Conservation (phyloP, 2,329 filamentous ascomycete genomes). For the Colletotrichum sp. region DNA sequence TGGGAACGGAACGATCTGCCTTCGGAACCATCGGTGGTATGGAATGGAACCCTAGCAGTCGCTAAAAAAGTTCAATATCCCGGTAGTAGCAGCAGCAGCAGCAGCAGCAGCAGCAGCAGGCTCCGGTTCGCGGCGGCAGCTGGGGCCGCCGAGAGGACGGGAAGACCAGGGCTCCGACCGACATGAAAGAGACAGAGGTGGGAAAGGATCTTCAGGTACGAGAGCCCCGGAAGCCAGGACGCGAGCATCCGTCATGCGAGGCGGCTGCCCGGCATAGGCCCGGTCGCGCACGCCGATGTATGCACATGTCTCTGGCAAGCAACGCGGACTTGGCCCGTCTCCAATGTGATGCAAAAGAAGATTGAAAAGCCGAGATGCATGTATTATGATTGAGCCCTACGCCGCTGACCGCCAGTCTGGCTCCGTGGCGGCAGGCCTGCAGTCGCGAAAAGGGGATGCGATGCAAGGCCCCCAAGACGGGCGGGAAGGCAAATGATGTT, state of each 20-base stretch:
- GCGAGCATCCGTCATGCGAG: not conserved
- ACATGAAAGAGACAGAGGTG: not conserved
- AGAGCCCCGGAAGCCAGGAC: not conserved
- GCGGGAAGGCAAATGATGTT: not conserved
- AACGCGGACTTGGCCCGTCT: not conserved
- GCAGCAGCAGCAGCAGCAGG: not conserved
- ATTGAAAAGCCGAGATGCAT: not conserved
- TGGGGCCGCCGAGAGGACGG: not conserved
- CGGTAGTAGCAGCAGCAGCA: not conserved
- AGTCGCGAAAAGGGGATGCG: not conserved
- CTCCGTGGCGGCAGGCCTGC: not conserved
- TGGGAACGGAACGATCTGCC: not conserved
- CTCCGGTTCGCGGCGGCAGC: not conserved
- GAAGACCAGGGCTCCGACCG: not conserved
- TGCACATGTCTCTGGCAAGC: not conserved
- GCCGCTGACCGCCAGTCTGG: not conserved
- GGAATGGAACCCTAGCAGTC: not conserved
- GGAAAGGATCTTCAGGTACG: constrained; percentile 10
- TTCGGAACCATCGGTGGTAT: not conserved
- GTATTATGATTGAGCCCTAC: not conserved
- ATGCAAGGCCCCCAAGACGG: not conserved
- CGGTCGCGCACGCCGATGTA: not conserved
- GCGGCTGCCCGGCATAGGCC: not conserved
- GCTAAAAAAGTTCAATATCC: not conserved
- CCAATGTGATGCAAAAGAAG: not conserved